Evolutionary conservation across 345 rosid species (phyloP), one percentile per base, ranked within the genome.

Genomic region (Aegle marmelos): DNA sequence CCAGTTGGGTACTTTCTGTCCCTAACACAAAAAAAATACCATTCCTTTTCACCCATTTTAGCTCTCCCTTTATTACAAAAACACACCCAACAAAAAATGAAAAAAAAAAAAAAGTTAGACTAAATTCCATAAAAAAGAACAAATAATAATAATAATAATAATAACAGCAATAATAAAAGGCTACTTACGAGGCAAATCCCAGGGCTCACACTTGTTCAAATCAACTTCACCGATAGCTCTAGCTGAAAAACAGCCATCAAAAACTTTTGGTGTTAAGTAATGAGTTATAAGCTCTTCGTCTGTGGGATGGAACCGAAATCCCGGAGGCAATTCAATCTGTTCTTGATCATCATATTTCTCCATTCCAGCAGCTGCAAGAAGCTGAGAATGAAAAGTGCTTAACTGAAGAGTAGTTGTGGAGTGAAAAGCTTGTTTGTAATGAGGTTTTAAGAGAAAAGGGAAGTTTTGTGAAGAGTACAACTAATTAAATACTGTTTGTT

Each of bases 1-100:
- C 93, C 97, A 64, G 94, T 92, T 39, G 97, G 97, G 74, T 92
- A 92, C 77, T 92, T 92, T 68, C 97, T 84, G 76, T 92, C 97
- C 73, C 89, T 85, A 0, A 91, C 89, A 78, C 91, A 92, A 78
- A 92, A 92, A 76, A 92, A 92, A 68, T 92, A 92, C 93, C 93
- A 89, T 79, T 90, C 93, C 21, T 91, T 92, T 54, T 87, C 93
- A 27, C 89, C 87, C 85, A 85, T 84, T 83, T 87, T 87, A 27
- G 89, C 89, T 37, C 67, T 82, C 86, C 85, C 89, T 87, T 39
- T 73, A 75, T 22, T 11, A 17, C 9, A 57, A n/a, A 65, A 62
- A 30, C 57, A 7, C n/a, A 63, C 24, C 41, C 7, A 39, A 9
- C 9, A 66, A 33, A 22, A 59, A 28, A 50, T n/a, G n/a, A 25